Percentiles rank a stretch among this genome's conserved stretches.
These are phyloP conservation scores for Spergularia marina DNA, from an alignment of 148 eudicot species.

Conservation along the genomic window DNA sequence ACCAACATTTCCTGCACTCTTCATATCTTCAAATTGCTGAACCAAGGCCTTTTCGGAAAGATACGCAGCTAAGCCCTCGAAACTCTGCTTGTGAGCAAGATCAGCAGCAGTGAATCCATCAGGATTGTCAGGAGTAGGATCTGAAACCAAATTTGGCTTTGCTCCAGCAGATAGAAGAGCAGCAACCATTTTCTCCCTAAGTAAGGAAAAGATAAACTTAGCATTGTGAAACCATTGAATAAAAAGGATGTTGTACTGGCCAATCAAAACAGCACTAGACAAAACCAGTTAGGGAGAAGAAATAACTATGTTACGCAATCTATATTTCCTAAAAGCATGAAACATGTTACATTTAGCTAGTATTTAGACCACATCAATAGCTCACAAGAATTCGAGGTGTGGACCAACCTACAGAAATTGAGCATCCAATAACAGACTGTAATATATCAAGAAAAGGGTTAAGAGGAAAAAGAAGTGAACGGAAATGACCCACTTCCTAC, in stretches of 20 bases:
- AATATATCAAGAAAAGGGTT: too few species aligned
- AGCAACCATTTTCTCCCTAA: slow-evolving; percentile 85
- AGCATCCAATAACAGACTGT: too few species aligned
- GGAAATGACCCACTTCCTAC: too few species aligned
- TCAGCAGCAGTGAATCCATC: slow-evolving; percentile 84
- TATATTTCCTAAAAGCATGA: too few species aligned
- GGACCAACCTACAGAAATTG: too few species aligned
- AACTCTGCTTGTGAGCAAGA: slow-evolving; percentile 65
- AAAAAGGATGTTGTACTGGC: background rate
- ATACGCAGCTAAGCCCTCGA: slow-evolving; percentile 83
- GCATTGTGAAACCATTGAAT: background rate
- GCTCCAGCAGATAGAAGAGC: slow-evolving; percentile 93
- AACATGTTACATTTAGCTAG: too few species aligned
- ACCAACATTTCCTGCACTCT: slow-evolving; percentile 77
- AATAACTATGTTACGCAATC: too few species aligned
- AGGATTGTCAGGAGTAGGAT: slow-evolving; percentile 75
- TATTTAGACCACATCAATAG: too few species aligned
- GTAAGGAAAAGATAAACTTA: slow-evolving; percentile 21
- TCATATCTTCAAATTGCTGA: slow-evolving; percentile 83
- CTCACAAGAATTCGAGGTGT: too few species aligned
- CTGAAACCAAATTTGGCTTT: slow-evolving; percentile 86
- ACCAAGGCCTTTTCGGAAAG: slow-evolving; percentile 84
- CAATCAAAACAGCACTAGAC: background rate
- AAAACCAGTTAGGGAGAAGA: too few species aligned
- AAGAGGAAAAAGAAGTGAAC: too few species aligned